These are phyloP conservation scores for Yamadazyma phyllophila DNA, from an alignment of 805 yeast species.

Conservation along the genomic window DNA sequence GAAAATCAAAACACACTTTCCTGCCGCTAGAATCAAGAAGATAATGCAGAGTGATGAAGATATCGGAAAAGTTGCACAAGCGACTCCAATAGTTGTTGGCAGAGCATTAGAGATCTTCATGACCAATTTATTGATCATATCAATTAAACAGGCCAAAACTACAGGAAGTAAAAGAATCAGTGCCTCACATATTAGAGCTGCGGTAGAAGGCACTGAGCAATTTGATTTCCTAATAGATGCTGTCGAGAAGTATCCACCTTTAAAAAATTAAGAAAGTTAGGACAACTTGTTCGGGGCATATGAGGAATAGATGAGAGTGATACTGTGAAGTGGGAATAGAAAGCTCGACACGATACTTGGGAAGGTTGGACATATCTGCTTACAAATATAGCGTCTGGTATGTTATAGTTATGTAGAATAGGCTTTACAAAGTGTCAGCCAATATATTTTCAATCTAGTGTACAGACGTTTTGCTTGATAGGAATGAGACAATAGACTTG, in stretches of 20 bases:
- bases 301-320: background rate
- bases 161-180: slow-evolving; percentile 78
- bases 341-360: too few relatives aligned
- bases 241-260: slow-evolving; percentile 57
- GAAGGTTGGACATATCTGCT: background rate
- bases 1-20: slow-evolving; percentile 75
- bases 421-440: too few relatives aligned
- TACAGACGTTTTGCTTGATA: too few relatives aligned
- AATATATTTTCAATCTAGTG: too few relatives aligned
- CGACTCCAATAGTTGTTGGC: slow-evolving; percentile 97
- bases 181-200: slow-evolving; percentile 78
- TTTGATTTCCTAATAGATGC: slow-evolving; percentile 89
- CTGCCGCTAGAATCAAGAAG: slow-evolving; percentile 91
- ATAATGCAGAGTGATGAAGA: slow-evolving; percentile 98
- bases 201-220: slow-evolving; percentile 81
- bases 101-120: slow-evolving; percentile 90
- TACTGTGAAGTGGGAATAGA: background rate
- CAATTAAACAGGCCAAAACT: slow-evolving; percentile 71
- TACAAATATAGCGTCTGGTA: background rate
- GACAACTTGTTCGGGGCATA: background rate
- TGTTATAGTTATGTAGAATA: background rate
- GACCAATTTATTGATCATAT: slow-evolving; percentile 82
- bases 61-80: slow-evolving; percentile 97
- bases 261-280: slow-evolving; percentile 14
- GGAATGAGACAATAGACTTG: too few relatives aligned